phyloP scores from a whole-genome alignment of 2,329 filamentous ascomycete genomes.

The Eutypella sp. region DNA sequence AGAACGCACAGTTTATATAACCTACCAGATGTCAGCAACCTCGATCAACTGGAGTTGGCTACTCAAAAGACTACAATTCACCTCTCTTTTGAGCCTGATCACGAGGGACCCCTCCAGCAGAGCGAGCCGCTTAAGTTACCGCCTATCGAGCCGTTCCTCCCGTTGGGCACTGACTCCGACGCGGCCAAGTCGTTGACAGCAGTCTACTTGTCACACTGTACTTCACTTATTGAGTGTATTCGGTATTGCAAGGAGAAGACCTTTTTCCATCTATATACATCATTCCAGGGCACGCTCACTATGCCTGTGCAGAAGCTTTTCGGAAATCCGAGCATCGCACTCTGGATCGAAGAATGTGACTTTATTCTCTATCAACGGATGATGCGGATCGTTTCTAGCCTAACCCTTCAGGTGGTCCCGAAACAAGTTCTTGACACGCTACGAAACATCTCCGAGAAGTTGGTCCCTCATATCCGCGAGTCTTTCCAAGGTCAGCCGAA shows the following conservation, averaged over 20 bases:
- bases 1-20: slow-evolving; percentile 53
- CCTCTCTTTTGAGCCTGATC: slow-evolving; percentile 56
- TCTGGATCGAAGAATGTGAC: slow-evolving; percentile 95
- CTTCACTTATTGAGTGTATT: slow-evolving; percentile 90
- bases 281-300: slow-evolving; percentile 92
- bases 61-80: slow-evolving; percentile 53
- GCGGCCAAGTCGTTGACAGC: slow-evolving; percentile 81
- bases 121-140: slow-evolving; percentile 75
- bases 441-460: slow-evolving; percentile 74
- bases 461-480: slow-evolving; percentile 76
- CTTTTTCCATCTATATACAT: slow-evolving; percentile 90
- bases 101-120: slow-evolving; percentile 53
- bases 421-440: slow-evolving; percentile 83
- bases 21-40: slow-evolving; percentile 48
- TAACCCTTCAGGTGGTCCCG: slow-evolving; percentile 87
- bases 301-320: slow-evolving; percentile 95
- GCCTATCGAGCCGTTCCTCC: slow-evolving; percentile 77
- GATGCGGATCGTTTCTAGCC: slow-evolving; percentile 83
- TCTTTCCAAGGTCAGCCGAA: slow-evolving; percentile 80
- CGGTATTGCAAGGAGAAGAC: slow-evolving; percentile 96
- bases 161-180: slow-evolving; percentile 76
- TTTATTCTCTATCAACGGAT: slow-evolving; percentile 96
- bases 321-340: slow-evolving; percentile 70
- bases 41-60: slow-evolving; percentile 55
- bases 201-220: slow-evolving; percentile 90